These are phyloP conservation scores for Vigna mungo DNA, from an alignment of 306 rosid species.

Conservation along the genomic window DNA sequence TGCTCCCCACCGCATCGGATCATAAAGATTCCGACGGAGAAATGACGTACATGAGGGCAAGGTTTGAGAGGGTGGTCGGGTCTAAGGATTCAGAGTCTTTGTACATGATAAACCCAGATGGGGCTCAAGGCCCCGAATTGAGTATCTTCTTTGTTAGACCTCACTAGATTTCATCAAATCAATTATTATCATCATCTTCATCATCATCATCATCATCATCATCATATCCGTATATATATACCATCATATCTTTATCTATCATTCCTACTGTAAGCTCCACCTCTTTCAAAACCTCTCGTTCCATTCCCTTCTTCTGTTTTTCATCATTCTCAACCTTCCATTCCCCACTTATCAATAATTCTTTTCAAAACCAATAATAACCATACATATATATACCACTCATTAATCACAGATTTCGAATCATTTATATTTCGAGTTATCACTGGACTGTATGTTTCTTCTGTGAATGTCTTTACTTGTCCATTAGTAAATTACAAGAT, in stretches of 20 bases:
- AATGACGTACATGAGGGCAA: conserved; percentile 84
- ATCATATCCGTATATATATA: not conserved
- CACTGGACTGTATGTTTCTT: not conserved
- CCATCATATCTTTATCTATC: not conserved
- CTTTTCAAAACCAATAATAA: not conserved
- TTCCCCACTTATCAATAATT: not conserved
- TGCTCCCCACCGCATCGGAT: conserved; percentile 64
- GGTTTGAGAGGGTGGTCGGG: conserved; percentile 87
- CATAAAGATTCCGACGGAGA: conserved; percentile 73
- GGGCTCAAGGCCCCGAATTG: conserved; percentile 76
- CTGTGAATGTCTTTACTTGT: not conserved
- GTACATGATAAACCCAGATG: conserved; percentile 92
- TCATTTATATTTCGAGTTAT: not conserved
- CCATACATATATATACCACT: too few species aligned
- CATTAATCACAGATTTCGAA: not conserved
- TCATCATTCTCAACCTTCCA: not conserved
- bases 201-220: too few species aligned
- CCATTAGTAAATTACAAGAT: not conserved
- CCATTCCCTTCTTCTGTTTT: too few species aligned
- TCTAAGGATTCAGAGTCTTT: conserved; percentile 90
- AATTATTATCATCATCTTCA: too few species aligned
- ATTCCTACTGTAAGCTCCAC: not conserved
- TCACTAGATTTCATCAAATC: conserved; percentile 43
- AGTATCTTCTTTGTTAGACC: conserved; percentile 90
- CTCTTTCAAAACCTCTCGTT: not conserved